A percentile compares a stretch with the other conserved stretches of the same genome.
phyloP scores from a whole-genome alignment of 2,329 filamentous ascomycete genomes.

The Colletotrichum salicis region DNA sequence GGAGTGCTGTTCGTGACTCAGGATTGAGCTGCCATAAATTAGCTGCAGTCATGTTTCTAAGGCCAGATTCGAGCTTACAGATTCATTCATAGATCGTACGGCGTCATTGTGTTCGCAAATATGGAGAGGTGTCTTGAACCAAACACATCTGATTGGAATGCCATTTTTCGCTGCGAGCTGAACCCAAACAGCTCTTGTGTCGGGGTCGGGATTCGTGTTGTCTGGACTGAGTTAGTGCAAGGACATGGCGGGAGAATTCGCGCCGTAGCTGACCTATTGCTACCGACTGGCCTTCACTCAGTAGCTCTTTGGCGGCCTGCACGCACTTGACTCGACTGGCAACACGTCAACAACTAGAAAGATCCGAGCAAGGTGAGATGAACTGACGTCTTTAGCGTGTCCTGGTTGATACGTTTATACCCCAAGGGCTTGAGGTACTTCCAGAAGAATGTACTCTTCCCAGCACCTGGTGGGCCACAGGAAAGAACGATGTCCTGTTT shows the following conservation, averaged over 20 bases:
- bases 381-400: constrained; percentile 76
- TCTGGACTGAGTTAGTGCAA: constrained; percentile 61
- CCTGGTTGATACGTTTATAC: constrained; percentile 91
- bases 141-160: constrained; percentile 84
- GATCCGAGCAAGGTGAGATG: constrained; percentile 31
- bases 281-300: constrained; percentile 75
- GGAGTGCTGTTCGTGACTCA: constrained; percentile 78
- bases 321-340: constrained; percentile 71
- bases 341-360: constrained; percentile 35
- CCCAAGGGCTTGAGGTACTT: constrained; percentile 79
- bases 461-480: constrained; percentile 87
- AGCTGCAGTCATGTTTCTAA: background rate
- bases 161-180: constrained; percentile 75
- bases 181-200: constrained; percentile 83
- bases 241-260: background rate
- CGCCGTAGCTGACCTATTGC: constrained; percentile 73
- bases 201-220: constrained; percentile 91
- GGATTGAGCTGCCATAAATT: constrained; percentile 75
- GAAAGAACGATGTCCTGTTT: constrained; percentile 82
- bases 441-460: constrained; percentile 93
- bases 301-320: constrained; percentile 73
- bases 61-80: constrained; percentile 40
- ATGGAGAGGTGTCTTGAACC: constrained; percentile 78
- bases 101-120: constrained; percentile 88
- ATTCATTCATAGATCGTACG: constrained; percentile 75